Evolutionary conservation across 306 rosid species (phyloP).

Genomic region (Datisca glomerata): DNA sequence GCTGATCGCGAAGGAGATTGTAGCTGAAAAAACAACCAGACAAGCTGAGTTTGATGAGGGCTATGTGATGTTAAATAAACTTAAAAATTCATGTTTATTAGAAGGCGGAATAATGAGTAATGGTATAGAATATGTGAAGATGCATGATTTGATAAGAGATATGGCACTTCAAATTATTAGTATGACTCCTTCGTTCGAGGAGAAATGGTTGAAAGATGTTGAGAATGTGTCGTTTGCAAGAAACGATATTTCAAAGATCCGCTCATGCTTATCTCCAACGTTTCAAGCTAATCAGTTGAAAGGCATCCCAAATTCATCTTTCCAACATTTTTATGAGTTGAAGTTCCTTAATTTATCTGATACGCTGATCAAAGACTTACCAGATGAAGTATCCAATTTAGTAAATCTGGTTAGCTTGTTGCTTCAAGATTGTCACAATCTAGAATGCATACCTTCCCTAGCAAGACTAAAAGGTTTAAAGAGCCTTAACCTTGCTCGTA

Average conservation of each 20-base stretch:
- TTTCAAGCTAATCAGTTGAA: constrained; percentile 1
- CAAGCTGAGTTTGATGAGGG: neutral
- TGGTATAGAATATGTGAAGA: neutral
- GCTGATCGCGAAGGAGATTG: neutral
- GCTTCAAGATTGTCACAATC: neutral
- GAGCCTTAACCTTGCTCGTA: neutral
- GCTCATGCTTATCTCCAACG: neutral
- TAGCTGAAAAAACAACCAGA: neutral
- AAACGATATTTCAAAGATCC: too few species aligned
- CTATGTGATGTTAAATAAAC: neutral
- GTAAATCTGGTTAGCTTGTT: neutral
- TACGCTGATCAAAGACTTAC: neutral
- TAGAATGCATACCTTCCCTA: neutral
- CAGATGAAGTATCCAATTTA: neutral
- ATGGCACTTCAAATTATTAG: constrained; percentile 4
- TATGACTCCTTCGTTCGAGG: neutral
- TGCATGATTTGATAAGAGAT: constrained; percentile 12
- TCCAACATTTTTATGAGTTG: neutral
- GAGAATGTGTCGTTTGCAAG: neutral
- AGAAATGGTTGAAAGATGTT: neutral
- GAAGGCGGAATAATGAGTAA: neutral
- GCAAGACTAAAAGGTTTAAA: neutral
- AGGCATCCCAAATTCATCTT: constrained; percentile 5
- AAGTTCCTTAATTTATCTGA: constrained; percentile 4
- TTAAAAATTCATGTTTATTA: constrained; percentile 1